phyloP scores from a whole-genome alignment of 163 green algal species.

The Chlamydomonas reinhardtii region DNA sequence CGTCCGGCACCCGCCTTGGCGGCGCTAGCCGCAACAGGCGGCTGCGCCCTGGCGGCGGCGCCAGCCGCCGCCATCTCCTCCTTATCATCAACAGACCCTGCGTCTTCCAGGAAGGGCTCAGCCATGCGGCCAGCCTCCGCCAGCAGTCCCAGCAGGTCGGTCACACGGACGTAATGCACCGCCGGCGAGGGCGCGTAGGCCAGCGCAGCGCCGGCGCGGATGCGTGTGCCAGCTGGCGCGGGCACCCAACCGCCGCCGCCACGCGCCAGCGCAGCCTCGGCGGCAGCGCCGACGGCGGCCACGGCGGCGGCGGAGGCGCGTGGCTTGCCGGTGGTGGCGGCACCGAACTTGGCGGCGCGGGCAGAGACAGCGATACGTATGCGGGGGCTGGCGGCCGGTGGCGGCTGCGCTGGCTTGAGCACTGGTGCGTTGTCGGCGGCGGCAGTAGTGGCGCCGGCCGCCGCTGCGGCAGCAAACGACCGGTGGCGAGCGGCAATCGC shows the following conservation, averaged over 20 bases:
- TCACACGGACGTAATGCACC: not conserved
- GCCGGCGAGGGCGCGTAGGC: not conserved
- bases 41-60: too few species aligned
- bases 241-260: not conserved
- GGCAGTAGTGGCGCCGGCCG: too few species aligned
- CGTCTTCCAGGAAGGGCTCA: not conserved
- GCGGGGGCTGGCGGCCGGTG: too few species aligned
- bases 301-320: not conserved
- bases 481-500: too few species aligned
- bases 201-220: not conserved
- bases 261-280: not conserved
- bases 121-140: conserved; percentile 25
- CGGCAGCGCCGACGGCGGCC: not conserved
- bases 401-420: too few species aligned
- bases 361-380: too few species aligned
- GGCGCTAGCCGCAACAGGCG: not conserved
- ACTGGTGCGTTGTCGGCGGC: too few species aligned
- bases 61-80: not conserved
- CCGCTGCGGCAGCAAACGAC: too few species aligned
- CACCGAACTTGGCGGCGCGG: not conserved
- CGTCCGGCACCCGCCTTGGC: too few species aligned
- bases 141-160: conserved; percentile 18
- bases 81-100: too few species aligned
- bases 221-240: conserved; percentile 2
- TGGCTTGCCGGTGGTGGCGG: too few species aligned